These are phyloP conservation scores for Fusarium guadeloupense DNA, from an alignment of 2,329 filamentous ascomycete species.

Conservation along the genomic window DNA sequence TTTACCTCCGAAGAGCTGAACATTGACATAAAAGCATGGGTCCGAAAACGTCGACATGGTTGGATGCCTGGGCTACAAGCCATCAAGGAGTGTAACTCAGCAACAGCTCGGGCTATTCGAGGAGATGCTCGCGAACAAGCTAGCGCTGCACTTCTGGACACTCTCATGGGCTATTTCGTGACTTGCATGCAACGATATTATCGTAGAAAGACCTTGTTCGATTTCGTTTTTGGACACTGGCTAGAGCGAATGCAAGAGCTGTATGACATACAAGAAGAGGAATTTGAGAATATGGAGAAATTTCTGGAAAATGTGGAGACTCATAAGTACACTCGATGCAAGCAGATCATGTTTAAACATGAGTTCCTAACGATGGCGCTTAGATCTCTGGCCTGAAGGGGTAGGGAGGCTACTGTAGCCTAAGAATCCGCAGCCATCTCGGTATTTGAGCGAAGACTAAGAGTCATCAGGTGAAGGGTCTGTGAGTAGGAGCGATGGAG, in stretches of 20 bases:
- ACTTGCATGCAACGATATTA: background rate
- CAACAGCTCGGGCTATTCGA: background rate
- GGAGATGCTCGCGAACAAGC: background rate
- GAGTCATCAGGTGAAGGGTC: no score
- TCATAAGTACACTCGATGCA: no score
- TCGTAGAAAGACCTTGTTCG: background rate
- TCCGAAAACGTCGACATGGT: no score
- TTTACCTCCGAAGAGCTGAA: background rate
- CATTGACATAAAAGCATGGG: background rate
- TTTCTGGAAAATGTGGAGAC: background rate
- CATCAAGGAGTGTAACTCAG: no score
- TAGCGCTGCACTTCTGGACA: background rate
- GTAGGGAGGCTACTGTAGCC: background rate
- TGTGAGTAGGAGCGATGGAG: no score
- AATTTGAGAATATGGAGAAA: background rate
- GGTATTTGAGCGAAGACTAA: no score
- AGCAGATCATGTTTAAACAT: background rate
- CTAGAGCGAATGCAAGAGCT: background rate
- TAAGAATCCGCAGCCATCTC: background rate
- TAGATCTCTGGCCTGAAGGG: background rate
- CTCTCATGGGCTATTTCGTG: background rate
- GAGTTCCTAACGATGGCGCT: no score
- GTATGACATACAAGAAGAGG: background rate
- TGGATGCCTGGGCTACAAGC: no score
- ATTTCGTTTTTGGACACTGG: background rate